These are phyloP conservation scores for Parastagonospora nodorum DNA, from an alignment of 2,329 filamentous ascomycete genomes.

Conservation along the genomic window DNA sequence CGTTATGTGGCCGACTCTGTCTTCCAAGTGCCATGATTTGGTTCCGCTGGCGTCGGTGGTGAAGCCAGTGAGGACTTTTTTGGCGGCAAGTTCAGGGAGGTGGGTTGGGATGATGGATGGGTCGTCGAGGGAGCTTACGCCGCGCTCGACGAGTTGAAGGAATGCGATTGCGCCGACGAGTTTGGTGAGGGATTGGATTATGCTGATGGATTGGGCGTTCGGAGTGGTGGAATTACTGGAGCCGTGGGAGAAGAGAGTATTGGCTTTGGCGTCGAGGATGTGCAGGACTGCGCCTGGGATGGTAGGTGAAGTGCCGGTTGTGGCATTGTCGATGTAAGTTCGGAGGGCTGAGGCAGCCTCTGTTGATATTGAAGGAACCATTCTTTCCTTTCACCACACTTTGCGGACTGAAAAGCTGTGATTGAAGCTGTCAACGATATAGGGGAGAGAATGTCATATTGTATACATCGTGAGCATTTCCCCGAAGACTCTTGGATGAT, in stretches of 20 bases:
- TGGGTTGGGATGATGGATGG: conserved; percentile 12
- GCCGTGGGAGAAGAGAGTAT: conserved; percentile 24
- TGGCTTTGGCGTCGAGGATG: conserved; percentile 18
- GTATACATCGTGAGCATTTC: too few species aligned
- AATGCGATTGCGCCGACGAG: conserved; percentile 29
- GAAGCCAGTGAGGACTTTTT: conserved; percentile 23
- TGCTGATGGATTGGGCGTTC: conserved; percentile 16
- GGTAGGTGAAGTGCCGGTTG: neutral
- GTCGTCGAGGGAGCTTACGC: conserved; percentile 22
- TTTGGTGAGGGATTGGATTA: conserved; percentile 30
- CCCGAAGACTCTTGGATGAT: too few species aligned
- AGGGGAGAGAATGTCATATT: too few species aligned
- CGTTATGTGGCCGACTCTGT: conserved; percentile 19
- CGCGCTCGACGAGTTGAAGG: conserved; percentile 29
- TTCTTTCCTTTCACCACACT: neutral
- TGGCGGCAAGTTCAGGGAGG: conserved; percentile 26
- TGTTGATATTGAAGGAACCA: conserved; percentile 10
- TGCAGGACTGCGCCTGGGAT: conserved; percentile 27
- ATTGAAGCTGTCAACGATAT: too few species aligned
- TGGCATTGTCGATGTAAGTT: conserved; percentile 15
- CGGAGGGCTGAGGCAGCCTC: conserved; percentile 3
- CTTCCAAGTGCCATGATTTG: conserved; percentile 18
- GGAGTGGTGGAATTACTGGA: conserved; percentile 6
- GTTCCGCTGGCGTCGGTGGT: conserved; percentile 2
- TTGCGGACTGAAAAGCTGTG: too few species aligned